phyloP scores from a whole-genome alignment of 257 asterid genomes.

The Fraxinus americana region DNA sequence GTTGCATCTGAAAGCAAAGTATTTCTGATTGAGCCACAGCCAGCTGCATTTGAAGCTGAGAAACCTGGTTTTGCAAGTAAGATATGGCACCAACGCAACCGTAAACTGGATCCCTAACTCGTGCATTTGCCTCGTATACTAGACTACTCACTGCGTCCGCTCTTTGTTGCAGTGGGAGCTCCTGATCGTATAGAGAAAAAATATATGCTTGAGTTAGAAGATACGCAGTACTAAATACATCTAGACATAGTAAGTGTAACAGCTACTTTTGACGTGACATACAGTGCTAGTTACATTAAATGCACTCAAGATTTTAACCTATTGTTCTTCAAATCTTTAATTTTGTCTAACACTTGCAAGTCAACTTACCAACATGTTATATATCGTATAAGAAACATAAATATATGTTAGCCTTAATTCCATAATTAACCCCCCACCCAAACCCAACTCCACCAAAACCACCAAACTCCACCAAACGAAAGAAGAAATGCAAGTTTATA shows the following conservation, averaged over 20 bases:
- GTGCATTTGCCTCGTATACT: constrained; percentile 56
- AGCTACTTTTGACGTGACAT: too few species aligned
- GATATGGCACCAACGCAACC: constrained; percentile 61
- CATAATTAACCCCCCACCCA: not conserved
- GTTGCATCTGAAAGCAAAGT: constrained; percentile 55
- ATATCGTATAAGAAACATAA: not conserved
- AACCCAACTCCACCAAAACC: not conserved
- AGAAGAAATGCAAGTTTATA: not conserved
- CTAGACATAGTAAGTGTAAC: too few species aligned
- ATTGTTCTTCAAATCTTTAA: not conserved
- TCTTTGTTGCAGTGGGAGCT: constrained; percentile 46
- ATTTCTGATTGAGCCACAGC: constrained; percentile 59
- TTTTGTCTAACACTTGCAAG: not conserved
- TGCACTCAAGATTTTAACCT: not conserved
- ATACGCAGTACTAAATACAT: not conserved
- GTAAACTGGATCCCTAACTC: constrained; percentile 53
- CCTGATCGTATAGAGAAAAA: constrained; percentile 25
- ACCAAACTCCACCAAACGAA: not conserved
- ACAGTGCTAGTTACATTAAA: too few species aligned
- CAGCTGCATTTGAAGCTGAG: constrained; percentile 61
- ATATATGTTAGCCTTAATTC: not conserved
- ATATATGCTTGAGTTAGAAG: too few species aligned
- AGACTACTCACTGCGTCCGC: constrained; percentile 58
- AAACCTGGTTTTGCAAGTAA: constrained; percentile 51
- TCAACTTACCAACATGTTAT: not conserved